Evolutionary conservation across 495 filamentous ascomycete species (phyloP), one percentile per base, ranked within the genome.

Genomic region (Bryoglossum gracile): DNA sequence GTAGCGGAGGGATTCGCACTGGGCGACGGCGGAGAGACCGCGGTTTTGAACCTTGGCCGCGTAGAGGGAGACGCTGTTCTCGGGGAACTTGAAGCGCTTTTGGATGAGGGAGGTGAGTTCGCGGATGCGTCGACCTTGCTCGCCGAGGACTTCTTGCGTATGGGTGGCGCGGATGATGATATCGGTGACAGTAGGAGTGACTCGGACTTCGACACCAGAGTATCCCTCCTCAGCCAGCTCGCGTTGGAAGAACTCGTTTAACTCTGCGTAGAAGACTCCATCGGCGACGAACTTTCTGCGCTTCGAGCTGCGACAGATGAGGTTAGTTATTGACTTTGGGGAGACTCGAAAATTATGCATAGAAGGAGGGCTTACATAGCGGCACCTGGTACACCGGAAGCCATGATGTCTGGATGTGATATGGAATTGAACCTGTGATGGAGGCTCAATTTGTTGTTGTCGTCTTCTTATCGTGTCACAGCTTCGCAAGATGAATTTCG

Each of bases 161-260:
- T 98, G 92, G 65, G 92, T 98, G 62, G 94, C 94, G 17, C 94
- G 89, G 80, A 97, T 94, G 80, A 97, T 98, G 84, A 97, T 97
- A 70, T 96, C 92, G 76, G 92, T 98, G 69, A 98, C 92, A 65
- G 92, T 98, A 64, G 92, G 92, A 59, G 92, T 98, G 62, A 98
- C 92, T 77, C 92, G 90, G 73, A 98, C 94, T 77, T 98, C 94
- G 66, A 98, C 92, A 66, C 92, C 92, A 26, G 94, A 97, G 79
- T 98, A 98, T 59, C 92, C 92, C 80, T 98, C 94, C 81, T 98
- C 91, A 68, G 91, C 91, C 68, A 98, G 79, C 77, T 98, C 92
- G 70, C 94, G 91, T 80, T 96, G 94, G 89, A 98, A 98, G 86
- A 98, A 98, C 78, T 98, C 92, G 84, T 97, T 98, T 72, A 97